Evolutionary conservation across 108 stramenopile genomes (phyloP).

Genomic region (Cafeteria roenbergensis): DNA sequence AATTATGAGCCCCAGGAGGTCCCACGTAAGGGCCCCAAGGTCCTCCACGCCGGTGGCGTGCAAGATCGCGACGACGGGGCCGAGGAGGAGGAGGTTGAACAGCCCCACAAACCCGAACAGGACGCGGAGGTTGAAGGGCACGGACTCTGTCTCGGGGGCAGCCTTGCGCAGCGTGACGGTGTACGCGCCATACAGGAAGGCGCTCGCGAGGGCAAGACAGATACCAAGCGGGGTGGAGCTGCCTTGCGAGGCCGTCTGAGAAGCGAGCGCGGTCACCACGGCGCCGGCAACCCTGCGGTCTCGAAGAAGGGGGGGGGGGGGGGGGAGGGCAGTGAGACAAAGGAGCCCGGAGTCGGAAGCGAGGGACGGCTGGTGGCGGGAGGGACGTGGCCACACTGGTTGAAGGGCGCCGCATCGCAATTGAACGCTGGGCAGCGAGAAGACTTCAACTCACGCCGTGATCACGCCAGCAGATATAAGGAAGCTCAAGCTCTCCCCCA

Average conservation of each 20-base stretch:
- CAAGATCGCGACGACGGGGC: conserved; percentile 35
- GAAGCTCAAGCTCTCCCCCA: conserved; percentile 1
- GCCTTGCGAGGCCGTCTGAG: no score
- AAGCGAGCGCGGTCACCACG: no score
- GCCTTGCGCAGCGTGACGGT: conserved; percentile 19
- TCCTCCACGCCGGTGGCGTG: conserved; percentile 11
- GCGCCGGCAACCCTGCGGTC: no score
- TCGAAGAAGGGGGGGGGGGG: no score
- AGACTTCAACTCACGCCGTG: conserved; percentile 13
- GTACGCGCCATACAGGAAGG: conserved; percentile 38
- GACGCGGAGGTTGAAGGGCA: conserved; percentile 71
- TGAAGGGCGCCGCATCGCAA: no score
- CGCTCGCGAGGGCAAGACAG: conserved; percentile 3
- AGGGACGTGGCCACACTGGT: no score
- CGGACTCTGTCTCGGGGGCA: conserved; percentile 39
- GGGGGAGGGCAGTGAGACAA: no score
- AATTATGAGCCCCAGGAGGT: conserved; percentile 15
- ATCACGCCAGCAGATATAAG: conserved; percentile 25
- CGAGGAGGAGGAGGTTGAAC: conserved; percentile 48
- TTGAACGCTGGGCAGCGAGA: background rate
- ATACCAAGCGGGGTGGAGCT: background rate
- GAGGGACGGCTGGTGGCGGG: no score
- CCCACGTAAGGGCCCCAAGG: conserved; percentile 5
- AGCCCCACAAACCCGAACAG: conserved; percentile 80
- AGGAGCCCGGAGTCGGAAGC: no score